Evolutionary conservation across 2,329 filamentous ascomycete species (phyloP), one percentile per base, ranked within the genome.

Genomic region (Dothideomycetes sp.): DNA sequence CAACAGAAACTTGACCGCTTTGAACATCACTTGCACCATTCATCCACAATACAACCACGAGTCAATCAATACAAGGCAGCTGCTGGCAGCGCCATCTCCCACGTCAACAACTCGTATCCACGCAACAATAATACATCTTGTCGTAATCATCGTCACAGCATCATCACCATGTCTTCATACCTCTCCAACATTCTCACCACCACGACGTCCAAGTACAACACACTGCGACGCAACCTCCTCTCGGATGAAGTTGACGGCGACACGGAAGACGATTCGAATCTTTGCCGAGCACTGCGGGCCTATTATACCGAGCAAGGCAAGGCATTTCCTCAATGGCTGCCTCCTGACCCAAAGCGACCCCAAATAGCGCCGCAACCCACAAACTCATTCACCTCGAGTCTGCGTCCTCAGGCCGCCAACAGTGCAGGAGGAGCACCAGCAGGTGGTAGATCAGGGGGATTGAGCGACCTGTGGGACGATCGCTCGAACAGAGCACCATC

Each of bases 281-380:
- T 96, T 55, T 93, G 85, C 64, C 84, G 91, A 54, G 87, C 94
- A 24, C 77, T 98, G 18, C 83, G 91, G 54, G 82, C 79, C 53
- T 94, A 96, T 72, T 96, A 98, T 70, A 76, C 71, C 37, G 88
- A 96, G 61, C 91, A 93, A 57, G 84, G 82, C 51, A 79, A 80
- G 16, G 71, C 78, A 2, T 83, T 88, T 48, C 91, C 91, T 1
- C 65, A 70, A 51, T 96, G 91, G 89, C 79, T 96, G 6, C 86
- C 88, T 6, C 80, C 84, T 5, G 85, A 94, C 60, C 88, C 86
- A n/a, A 89, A 85, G 63, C 76, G 74, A 4, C 77, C 78, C 29
- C 71, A 72, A 25, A 68, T 73, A 68, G 73, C 15, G 65, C 74
- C 16, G 51, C 66, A 4, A 64, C 64, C 17, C 9, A 50, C 49